A percentile compares a stretch with the other conserved stretches of the same genome.
These are phyloP conservation scores for Sorghum bicolor DNA, from an alignment of 176 grass and related monocot species.

Conservation along the genomic window DNA sequence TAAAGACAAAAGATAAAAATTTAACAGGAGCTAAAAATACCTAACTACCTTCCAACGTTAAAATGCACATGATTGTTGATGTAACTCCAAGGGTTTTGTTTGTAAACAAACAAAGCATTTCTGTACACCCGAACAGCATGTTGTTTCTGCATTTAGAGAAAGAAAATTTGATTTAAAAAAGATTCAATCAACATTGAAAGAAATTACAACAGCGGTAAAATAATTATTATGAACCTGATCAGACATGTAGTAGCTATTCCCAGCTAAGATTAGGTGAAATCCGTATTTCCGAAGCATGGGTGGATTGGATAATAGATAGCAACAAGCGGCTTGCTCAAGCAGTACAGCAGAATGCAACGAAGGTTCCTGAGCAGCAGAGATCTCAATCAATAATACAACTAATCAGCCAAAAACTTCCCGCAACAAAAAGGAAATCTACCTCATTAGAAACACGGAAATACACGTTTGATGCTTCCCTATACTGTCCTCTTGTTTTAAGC, in stretches of 20 bases:
- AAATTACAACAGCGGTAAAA: background rate
- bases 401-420: slow-evolving; percentile 18
- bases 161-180: slow-evolving; percentile 18
- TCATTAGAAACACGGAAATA: slow-evolving; percentile 97
- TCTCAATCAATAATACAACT: slow-evolving; percentile 23
- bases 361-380: slow-evolving; percentile 67
- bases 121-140: slow-evolving; percentile 89
- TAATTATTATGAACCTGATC: slow-evolving; percentile 70
- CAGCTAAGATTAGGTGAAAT: slow-evolving; percentile 97
- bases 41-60: slow-evolving; percentile 88
- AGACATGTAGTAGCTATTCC: slow-evolving; percentile 81
- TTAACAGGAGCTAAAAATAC: slow-evolving; percentile 24
- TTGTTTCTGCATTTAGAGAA: slow-evolving; percentile 66
- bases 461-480: slow-evolving; percentile 76
- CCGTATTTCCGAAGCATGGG: slow-evolving; percentile 95
- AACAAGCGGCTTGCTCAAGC: slow-evolving; percentile 94
- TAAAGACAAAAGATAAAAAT: slow-evolving; percentile 29
- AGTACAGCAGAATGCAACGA: slow-evolving; percentile 85
- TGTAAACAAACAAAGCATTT: slow-evolving; percentile 92
- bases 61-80: slow-evolving; percentile 99
- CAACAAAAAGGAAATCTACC: slow-evolving; percentile 38
- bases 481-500: slow-evolving; percentile 84
- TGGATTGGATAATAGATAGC: slow-evolving; percentile 78
- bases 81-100: slow-evolving; percentile 92
- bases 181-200: slow-evolving; percentile 10